Evolutionary conservation across 1,139 yeast species (phyloP).

Genomic region (Kluyveromyces marxianus): DNA sequence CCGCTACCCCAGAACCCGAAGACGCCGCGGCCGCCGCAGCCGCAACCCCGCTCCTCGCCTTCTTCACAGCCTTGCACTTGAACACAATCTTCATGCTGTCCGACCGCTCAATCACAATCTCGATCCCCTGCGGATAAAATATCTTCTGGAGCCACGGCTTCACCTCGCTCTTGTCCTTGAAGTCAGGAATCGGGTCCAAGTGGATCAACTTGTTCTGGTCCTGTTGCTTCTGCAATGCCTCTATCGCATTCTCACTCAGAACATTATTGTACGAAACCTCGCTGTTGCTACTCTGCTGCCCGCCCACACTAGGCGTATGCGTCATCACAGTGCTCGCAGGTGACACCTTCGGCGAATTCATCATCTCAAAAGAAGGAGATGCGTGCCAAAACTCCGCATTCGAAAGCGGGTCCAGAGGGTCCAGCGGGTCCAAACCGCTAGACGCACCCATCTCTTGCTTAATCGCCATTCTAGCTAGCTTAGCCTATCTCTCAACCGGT

Average conservation of each 20-base stretch:
- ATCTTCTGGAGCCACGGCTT: constrained; percentile 62
- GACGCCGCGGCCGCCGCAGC: background rate
- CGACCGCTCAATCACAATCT: constrained; percentile 61
- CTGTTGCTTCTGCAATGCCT: constrained; percentile 15
- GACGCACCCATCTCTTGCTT: too few relatives aligned
- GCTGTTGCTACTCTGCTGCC: background rate
- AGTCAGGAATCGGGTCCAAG: constrained; percentile 35
- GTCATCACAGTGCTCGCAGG: constrained; percentile 2
- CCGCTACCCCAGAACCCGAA: background rate
- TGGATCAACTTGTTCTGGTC: constrained; percentile 30
- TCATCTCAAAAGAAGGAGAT: constrained; percentile 1
- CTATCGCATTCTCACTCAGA: constrained; percentile 15
- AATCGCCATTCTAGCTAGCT: too few relatives aligned
- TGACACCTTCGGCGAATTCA: constrained; percentile 1
- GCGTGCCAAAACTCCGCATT: constrained; percentile 3
- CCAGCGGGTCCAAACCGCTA: background rate
- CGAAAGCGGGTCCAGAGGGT: background rate
- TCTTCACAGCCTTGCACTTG: constrained; percentile 47
- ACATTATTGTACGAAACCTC: constrained; percentile 11
- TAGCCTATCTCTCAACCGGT: too few relatives aligned
- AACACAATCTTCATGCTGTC: constrained; percentile 63
- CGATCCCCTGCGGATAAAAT: constrained; percentile 44
- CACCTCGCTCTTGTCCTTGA: constrained; percentile 41
- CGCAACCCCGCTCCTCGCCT: constrained; percentile 17
- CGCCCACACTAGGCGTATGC: background rate